A percentile compares a stretch with the other conserved stretches of the same genome.
Evolutionary conservation across 148 eudicot genomes (phyloP).

Genomic region (Heliamphora exappendiculata): DNA sequence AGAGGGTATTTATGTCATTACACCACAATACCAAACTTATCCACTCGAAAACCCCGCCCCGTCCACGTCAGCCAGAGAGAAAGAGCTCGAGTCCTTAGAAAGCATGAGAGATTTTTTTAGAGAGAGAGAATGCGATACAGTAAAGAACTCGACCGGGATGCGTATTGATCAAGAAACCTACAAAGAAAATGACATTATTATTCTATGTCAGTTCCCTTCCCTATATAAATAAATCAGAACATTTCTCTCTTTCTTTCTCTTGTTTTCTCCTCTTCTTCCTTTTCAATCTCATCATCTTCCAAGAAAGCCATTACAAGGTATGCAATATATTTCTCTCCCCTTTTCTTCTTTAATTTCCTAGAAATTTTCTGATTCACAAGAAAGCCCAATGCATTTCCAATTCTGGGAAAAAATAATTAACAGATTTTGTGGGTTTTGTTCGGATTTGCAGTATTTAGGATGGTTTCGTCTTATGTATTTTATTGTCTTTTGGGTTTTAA

Average conservation of each 20-base stretch:
- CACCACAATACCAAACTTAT: background rate
- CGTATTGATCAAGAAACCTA: background rate
- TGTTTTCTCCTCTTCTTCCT: background rate
- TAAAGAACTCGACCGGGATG: background rate
- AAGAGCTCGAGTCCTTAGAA: too few species aligned
- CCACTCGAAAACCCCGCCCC: background rate
- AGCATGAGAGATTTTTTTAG: too few species aligned
- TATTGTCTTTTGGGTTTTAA: background rate
- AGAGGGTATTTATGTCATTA: background rate
- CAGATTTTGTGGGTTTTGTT: constrained; percentile 3
- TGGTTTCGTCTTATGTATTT: background rate
- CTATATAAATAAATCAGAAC: background rate
- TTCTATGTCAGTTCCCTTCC: background rate
- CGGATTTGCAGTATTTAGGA: background rate
- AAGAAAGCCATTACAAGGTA: constrained; percentile 1
- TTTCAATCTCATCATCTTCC: background rate
- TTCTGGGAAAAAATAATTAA: background rate
- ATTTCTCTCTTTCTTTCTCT: background rate
- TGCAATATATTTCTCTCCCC: background rate
- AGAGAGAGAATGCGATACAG: background rate
- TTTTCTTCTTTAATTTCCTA: background rate
- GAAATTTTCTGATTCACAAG: background rate
- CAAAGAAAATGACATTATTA: background rate
- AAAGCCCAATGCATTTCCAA: background rate
- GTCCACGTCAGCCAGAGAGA: constrained; percentile 2